Conservation (phyloP, 495 filamentous ascomycete species). For the Astrothelium subdiscretum region DNA sequence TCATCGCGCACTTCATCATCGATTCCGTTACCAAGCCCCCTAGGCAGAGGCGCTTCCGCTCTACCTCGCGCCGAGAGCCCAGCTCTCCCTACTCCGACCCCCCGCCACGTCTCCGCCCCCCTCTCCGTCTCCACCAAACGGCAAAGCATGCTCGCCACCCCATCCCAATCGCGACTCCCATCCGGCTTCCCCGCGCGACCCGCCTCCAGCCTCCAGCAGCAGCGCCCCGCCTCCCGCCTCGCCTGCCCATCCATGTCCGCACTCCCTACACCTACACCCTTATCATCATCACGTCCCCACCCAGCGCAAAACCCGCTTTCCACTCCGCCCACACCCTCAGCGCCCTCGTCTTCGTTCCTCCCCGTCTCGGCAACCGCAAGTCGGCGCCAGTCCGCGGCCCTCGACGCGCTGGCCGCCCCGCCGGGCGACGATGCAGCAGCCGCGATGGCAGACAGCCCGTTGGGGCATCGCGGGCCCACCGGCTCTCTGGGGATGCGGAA, state of each 20-base stretch:
- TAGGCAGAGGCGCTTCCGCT: conserved; percentile 2
- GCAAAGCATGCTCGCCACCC: background rate
- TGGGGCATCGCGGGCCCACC: background rate
- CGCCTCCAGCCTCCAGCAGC: conserved; percentile 10
- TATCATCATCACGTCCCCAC: too few species aligned
- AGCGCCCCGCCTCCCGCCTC: conserved; percentile 1
- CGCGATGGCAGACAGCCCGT: background rate
- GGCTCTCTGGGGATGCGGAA: conserved; percentile 5
- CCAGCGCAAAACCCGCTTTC: background rate
- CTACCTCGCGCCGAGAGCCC: conserved; percentile 4
- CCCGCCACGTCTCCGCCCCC: conserved; percentile 2
- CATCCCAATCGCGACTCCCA: conserved; percentile 17
- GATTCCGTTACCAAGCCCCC: background rate
- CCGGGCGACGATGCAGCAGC: background rate
- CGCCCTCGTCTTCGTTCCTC: background rate
- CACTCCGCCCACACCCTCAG: background rate
- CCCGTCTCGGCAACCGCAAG: background rate
- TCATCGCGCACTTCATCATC: background rate
- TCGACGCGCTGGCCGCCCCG: background rate
- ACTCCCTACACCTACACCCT: background rate
- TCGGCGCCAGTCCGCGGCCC: background rate
- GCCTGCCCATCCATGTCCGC: conserved; percentile 12
- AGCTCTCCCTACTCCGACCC: conserved; percentile 17
- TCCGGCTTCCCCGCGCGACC: conserved; percentile 7
- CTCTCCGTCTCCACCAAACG: background rate